Percentiles rank a stretch among this genome's conserved stretches.
These are phyloP conservation scores for Plasmodium inui DNA, from an alignment of 169 alveolate species.

Conservation along the genomic window DNA sequence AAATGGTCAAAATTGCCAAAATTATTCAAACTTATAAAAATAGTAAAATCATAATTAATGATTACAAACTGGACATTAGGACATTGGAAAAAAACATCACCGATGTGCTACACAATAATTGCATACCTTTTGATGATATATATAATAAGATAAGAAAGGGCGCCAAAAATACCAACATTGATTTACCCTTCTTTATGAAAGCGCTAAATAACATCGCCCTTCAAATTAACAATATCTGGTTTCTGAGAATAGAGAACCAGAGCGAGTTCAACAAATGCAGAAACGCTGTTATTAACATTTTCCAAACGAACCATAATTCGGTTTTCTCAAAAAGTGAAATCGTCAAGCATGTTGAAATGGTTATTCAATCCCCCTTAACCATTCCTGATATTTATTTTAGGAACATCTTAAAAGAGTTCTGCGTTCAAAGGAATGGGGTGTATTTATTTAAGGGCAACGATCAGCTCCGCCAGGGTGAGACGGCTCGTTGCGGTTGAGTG, in stretches of 20 bases:
- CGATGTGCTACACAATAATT: slow-evolving; percentile 49
- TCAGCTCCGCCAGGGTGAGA: not conserved
- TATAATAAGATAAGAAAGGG: slow-evolving; percentile 56
- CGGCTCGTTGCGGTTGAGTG: not conserved
- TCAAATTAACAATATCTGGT: slow-evolving; percentile 70
- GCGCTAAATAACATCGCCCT: slow-evolving; percentile 63
- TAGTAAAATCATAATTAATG: slow-evolving; percentile 68
- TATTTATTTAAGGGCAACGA: slow-evolving; percentile 73
- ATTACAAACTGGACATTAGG: slow-evolving; percentile 51
- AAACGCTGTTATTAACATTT: slow-evolving; percentile 64
- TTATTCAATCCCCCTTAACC: slow-evolving; percentile 50
- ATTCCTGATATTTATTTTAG: slow-evolving; percentile 78
- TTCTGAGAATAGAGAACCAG: slow-evolving; percentile 26
- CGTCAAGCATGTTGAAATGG: slow-evolving; percentile 26
- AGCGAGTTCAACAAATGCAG: slow-evolving; percentile 71
- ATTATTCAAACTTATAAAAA: slow-evolving; percentile 66
- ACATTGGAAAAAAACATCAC: slow-evolving; percentile 69
- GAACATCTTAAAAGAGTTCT: slow-evolving; percentile 74
- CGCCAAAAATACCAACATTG: slow-evolving; percentile 28
- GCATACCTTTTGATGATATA: slow-evolving; percentile 50
- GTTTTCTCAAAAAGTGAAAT: slow-evolving; percentile 59
- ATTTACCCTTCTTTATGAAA: slow-evolving; percentile 27
- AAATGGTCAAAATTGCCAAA: slow-evolving; percentile 70
- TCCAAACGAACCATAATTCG: slow-evolving; percentile 47
- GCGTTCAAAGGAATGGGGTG: slow-evolving; percentile 68